Evolutionary conservation across 2,329 filamentous ascomycete species (phyloP).

Genomic region (Thielaviopsis euricoi): DNA sequence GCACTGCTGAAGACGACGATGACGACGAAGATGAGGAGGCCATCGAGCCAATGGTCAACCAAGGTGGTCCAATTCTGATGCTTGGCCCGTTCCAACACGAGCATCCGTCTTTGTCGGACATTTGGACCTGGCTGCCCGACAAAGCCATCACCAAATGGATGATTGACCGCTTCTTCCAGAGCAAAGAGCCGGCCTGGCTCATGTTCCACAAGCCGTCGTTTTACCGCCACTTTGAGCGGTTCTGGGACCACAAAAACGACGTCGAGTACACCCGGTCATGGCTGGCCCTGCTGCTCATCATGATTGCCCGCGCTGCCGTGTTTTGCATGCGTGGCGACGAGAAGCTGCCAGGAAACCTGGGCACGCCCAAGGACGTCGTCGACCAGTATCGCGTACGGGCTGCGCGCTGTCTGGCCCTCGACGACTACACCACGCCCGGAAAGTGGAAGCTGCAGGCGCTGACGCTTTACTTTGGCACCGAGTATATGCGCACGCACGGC

Average conservation of each 20-base stretch:
- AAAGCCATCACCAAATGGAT: slow-evolving; percentile 15
- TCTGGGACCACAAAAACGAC: slow-evolving; percentile 16
- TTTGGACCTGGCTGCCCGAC: slow-evolving; percentile 15
- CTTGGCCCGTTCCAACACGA: slow-evolving; percentile 15
- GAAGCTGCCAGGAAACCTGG: slow-evolving; percentile 14
- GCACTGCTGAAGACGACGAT: slow-evolving; percentile 14
- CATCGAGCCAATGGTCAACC: slow-evolving; percentile 10
- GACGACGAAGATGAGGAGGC: slow-evolving; percentile 13
- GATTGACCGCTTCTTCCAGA: slow-evolving; percentile 17
- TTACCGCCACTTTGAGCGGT: slow-evolving; percentile 16
- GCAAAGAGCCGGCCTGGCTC: slow-evolving; percentile 17
- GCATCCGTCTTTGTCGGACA: slow-evolving; percentile 11
- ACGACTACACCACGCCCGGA: slow-evolving; percentile 18
- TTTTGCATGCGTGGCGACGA: slow-evolving; percentile 15
- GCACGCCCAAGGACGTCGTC: slow-evolving; percentile 13
- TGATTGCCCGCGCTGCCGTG: slow-evolving; percentile 18
- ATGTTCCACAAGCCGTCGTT: slow-evolving; percentile 19
- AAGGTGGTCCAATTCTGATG: slow-evolving; percentile 15
- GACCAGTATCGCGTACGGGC: slow-evolving; percentile 15
- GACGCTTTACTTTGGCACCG: slow-evolving; percentile 17
- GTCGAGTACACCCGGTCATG: slow-evolving; percentile 14
- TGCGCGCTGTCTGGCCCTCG: slow-evolving; percentile 18
- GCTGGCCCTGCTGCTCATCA: slow-evolving; percentile 19
- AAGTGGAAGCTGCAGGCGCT: slow-evolving; percentile 16
- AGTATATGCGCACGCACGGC: slow-evolving; percentile 16